Percentiles rank a stretch among this genome's conserved stretches.
These are phyloP conservation scores for Adansonia madagascariensis DNA, from an alignment of 441 rosid genomes.

Conservation along the genomic window DNA sequence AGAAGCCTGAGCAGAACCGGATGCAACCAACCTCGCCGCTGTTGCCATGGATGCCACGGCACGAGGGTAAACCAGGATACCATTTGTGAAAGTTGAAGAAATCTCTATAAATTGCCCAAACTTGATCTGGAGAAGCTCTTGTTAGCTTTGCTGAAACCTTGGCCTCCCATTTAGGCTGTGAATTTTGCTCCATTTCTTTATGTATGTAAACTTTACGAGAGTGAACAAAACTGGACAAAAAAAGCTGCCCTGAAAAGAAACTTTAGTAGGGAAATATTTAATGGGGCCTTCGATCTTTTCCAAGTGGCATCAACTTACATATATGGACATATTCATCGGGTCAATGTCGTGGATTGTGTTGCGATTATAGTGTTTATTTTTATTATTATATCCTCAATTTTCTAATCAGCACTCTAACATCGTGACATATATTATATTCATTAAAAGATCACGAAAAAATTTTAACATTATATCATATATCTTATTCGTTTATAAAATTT, in stretches of 20 bases:
- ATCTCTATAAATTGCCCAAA: constrained; percentile 56
- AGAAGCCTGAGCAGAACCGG: constrained; percentile 52
- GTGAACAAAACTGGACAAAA: background rate
- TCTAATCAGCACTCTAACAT: too few relatives aligned
- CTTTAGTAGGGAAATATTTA: background rate
- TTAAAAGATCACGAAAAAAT: too few relatives aligned
- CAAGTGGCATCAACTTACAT: background rate
- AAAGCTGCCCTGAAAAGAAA: background rate
- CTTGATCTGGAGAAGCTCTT: constrained; percentile 45
- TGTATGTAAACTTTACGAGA: too few relatives aligned
- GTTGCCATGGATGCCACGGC: constrained; percentile 54
- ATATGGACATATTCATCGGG: background rate
- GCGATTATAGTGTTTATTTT: too few relatives aligned
- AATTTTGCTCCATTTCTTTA: constrained; percentile 17
- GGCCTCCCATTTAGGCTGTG: constrained; percentile 49
- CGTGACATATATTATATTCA: too few relatives aligned
- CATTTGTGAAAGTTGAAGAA: constrained; percentile 65
- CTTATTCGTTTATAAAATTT: too few relatives aligned
- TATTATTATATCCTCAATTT: too few relatives aligned
- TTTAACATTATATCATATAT: too few relatives aligned
- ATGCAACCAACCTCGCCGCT: constrained; percentile 63
- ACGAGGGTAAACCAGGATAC: constrained; percentile 42
- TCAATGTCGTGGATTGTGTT: background rate
- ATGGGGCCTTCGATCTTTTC: background rate
- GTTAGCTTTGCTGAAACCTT: constrained; percentile 40